Conservation (phyloP, 2,329 filamentous ascomycete species). For the Diplodia mutila region DNA sequence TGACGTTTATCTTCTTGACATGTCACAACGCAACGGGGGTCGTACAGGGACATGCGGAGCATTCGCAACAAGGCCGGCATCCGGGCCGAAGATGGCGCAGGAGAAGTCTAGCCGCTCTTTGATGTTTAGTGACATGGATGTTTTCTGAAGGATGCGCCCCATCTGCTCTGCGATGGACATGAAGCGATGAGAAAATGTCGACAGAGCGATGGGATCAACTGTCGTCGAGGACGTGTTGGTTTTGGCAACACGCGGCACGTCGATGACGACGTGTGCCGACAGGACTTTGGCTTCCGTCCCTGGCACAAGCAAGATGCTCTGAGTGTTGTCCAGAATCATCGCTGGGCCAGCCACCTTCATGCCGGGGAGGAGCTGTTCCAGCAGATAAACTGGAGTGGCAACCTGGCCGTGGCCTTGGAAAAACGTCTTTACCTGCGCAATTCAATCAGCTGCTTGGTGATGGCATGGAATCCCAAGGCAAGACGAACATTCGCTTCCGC, state of each 20-base stretch:
- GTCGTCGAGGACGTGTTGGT: constrained; percentile 54
- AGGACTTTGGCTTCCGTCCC: constrained; percentile 43
- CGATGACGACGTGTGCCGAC: constrained; percentile 46
- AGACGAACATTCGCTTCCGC: constrained; percentile 59
- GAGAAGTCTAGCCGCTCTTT: constrained; percentile 44
- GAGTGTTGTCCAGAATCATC: constrained; percentile 47
- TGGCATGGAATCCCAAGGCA: too few relatives aligned
- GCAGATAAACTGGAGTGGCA: constrained; percentile 34
- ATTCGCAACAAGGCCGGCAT: constrained; percentile 35
- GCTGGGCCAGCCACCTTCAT: constrained; percentile 37
- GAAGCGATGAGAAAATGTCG: constrained; percentile 33
- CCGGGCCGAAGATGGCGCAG: constrained; percentile 33
- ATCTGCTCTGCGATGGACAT: constrained; percentile 36
- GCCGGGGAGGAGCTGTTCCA: constrained; percentile 32
- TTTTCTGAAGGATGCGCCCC: constrained; percentile 34
- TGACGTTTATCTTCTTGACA: too few relatives aligned
- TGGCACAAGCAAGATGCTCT: constrained; percentile 51
- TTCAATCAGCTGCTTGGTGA: background rate
- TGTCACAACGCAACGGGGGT: too few relatives aligned
- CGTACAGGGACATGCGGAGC: constrained; percentile 35
- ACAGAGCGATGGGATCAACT: constrained; percentile 45
- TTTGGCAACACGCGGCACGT: constrained; percentile 55
- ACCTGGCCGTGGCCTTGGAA: constrained; percentile 33
- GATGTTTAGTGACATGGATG: constrained; percentile 34
- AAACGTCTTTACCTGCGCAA: constrained; percentile 28